phyloP scores from a whole-genome alignment of 2,329 filamentous ascomycete genomes.

The Aspergillus pseudoterreus region DNA sequence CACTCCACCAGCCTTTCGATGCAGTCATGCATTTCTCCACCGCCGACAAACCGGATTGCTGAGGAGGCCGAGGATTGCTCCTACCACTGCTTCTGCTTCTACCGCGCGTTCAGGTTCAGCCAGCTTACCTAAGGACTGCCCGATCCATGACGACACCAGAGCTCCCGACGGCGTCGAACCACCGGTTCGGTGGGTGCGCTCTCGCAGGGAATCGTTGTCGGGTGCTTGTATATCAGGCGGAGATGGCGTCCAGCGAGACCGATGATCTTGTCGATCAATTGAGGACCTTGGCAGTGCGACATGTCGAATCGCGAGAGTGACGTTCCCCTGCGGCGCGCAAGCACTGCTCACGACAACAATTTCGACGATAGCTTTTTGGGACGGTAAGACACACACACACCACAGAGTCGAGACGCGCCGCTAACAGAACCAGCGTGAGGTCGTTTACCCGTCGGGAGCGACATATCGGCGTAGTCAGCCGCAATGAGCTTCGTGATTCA shows the following conservation, averaged over 20 bases:
- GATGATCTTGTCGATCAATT: slow-evolving; percentile 2
- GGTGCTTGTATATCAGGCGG: neutral
- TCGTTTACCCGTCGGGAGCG: slow-evolving; percentile 22
- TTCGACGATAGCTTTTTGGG: slow-evolving; percentile 23
- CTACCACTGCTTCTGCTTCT: too few species aligned
- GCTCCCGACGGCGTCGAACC: neutral
- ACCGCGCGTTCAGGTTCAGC: too few species aligned
- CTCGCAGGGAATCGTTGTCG: neutral
- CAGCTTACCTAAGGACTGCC: neutral
- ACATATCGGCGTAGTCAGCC: slow-evolving; percentile 23
- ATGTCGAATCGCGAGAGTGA: slow-evolving; percentile 4
- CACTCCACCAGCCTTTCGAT: neutral
- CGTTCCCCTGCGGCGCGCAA: slow-evolving; percentile 11
- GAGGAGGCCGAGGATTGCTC: too few species aligned
- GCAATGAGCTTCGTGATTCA: slow-evolving; percentile 17
- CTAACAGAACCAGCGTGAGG: slow-evolving; percentile 10
- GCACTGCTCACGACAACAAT: slow-evolving; percentile 21
- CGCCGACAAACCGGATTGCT: too few species aligned
- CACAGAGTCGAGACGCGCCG: too few species aligned
- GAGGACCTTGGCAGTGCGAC: neutral
- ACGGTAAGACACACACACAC: slow-evolving; percentile 9
- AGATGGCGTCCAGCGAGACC: neutral
- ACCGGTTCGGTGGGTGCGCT: too few species aligned
- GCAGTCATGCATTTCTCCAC: neutral
- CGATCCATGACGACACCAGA: slow-evolving; percentile 15